Evolutionary conservation across 768 basidiomycete genomes (phyloP).

Genomic region (Multifurca ochricompacta): DNA sequence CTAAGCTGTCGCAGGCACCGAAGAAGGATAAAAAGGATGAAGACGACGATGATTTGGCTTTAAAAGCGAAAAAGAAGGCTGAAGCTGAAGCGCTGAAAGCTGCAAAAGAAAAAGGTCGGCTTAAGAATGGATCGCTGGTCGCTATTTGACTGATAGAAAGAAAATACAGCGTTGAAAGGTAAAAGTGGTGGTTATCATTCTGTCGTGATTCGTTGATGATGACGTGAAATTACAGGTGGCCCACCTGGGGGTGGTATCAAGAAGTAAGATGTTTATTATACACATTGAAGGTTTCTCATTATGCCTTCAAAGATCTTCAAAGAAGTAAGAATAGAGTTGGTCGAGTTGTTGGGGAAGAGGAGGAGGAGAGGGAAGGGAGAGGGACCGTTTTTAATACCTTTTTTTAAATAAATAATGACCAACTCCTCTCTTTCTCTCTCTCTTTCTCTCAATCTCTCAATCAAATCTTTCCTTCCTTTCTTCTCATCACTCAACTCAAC

Average conservation of each 20-base stretch:
- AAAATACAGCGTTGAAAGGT: constrained; percentile 47
- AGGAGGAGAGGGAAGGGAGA: neutral
- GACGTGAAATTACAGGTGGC: constrained; percentile 40
- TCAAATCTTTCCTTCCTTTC: too few relatives aligned
- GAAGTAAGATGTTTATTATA: constrained; percentile 57
- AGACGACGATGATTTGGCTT: constrained; percentile 60
- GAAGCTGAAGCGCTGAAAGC: constrained; percentile 68
- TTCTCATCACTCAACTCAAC: constrained; percentile 31
- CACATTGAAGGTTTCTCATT: neutral
- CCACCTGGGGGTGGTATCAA: constrained; percentile 73
- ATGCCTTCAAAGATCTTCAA: constrained; percentile 45
- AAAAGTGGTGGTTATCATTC: constrained; percentile 21
- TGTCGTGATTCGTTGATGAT: constrained; percentile 15
- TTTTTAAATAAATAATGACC: constrained; percentile 11
- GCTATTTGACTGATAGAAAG: constrained; percentile 2
- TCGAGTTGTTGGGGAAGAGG: neutral
- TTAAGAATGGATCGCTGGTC: neutral
- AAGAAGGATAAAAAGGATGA: constrained; percentile 77
- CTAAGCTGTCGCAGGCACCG: constrained; percentile 45
- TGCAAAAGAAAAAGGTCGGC: constrained; percentile 63
- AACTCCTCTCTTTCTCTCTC: neutral
- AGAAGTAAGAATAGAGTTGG: constrained; percentile 42
- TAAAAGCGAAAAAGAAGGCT: constrained; percentile 70
- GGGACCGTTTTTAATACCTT: neutral
- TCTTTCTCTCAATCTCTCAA: neutral